These are phyloP conservation scores for Rubroboletus satanas DNA, from an alignment of 768 basidiomycete species.

Conservation along the genomic window DNA sequence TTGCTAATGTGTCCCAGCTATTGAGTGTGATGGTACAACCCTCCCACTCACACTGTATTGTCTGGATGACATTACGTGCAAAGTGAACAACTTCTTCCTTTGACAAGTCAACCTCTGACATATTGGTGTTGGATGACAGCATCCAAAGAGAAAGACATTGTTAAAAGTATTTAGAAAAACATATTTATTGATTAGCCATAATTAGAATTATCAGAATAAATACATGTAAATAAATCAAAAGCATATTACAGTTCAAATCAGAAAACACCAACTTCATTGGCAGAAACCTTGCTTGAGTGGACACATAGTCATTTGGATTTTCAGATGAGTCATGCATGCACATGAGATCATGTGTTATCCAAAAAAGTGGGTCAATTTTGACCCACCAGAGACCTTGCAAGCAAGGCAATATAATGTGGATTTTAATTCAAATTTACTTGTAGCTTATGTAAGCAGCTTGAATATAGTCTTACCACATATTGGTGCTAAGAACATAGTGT, in stretches of 20 bases:
- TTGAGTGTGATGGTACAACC: slow-evolving; percentile 25
- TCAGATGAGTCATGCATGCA: too few relatives aligned
- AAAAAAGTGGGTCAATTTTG: too few relatives aligned
- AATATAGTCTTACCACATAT: too few relatives aligned
- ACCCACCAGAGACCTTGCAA: too few relatives aligned
- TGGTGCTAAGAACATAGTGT: too few relatives aligned
- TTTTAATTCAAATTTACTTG: too few relatives aligned
- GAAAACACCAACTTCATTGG: too few relatives aligned
- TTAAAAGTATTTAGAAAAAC: not conserved
- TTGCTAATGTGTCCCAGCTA: slow-evolving; percentile 27
- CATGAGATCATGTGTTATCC: too few relatives aligned
- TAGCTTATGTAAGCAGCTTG: too few relatives aligned
- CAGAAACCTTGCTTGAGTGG: too few relatives aligned
- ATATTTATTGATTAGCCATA: not conserved
- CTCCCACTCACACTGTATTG: slow-evolving; percentile 30
- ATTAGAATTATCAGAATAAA: not conserved
- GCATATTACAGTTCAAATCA: not conserved
- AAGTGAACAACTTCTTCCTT: slow-evolving; percentile 17
- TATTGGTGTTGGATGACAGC: slow-evolving; percentile 13
- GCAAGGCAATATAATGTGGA: not conserved
- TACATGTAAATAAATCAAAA: slow-evolving; percentile 10
- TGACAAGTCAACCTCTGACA: slow-evolving; percentile 19
- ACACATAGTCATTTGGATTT: too few relatives aligned
- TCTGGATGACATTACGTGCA: slow-evolving; percentile 24
- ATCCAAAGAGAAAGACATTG: not conserved